phyloP scores from a whole-genome alignment of 1,284 basidiomycete genomes.

The Moesziomyces sp. region DNA sequence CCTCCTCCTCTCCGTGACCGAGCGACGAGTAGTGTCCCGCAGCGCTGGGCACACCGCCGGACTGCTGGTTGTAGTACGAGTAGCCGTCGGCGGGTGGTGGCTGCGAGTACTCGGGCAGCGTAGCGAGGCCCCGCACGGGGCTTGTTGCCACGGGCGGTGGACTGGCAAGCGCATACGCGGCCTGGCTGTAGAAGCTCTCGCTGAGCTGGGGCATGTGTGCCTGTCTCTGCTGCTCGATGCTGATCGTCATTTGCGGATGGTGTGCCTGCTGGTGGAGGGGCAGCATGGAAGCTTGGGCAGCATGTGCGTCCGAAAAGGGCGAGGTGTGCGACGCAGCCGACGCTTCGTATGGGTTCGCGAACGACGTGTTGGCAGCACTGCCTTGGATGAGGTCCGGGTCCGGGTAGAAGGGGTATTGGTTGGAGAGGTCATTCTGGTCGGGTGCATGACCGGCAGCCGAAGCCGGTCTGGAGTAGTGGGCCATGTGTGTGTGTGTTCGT shows the following conservation, averaged over 20 bases:
- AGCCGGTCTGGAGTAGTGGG: conserved; percentile 28
- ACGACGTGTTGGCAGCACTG: conserved; percentile 21
- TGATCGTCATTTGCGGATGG: conserved; percentile 30
- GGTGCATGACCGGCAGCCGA: conserved; percentile 30
- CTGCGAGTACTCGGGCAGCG: conserved; percentile 24
- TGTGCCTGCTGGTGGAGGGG: conserved; percentile 25
- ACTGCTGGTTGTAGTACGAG: conserved; percentile 25
- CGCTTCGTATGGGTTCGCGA: conserved; percentile 34
- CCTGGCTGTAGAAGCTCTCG: conserved; percentile 60
- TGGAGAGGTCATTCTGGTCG: conserved; percentile 15
- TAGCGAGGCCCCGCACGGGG: conserved; percentile 6
- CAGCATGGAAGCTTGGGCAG: conserved; percentile 8
- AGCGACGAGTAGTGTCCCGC: conserved; percentile 34
- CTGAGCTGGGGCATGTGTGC: conserved; percentile 43
- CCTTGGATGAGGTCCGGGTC: conserved; percentile 37
- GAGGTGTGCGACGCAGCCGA: conserved; percentile 15
- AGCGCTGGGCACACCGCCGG: conserved; percentile 1
- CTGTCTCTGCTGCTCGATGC: conserved; percentile 30
- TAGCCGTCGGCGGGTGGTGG: conserved; percentile 16
- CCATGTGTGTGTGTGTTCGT: conserved; percentile 9
- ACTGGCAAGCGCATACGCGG: conserved; percentile 49
- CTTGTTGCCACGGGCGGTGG: conserved; percentile 12
- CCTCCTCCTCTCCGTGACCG: conserved; percentile 28
- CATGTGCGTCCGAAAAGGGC: conserved; percentile 27
- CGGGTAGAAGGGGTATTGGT: conserved; percentile 44